phyloP scores from a whole-genome alignment of 2,329 filamentous ascomycete species.

The Neofusicoccum ribis region DNA sequence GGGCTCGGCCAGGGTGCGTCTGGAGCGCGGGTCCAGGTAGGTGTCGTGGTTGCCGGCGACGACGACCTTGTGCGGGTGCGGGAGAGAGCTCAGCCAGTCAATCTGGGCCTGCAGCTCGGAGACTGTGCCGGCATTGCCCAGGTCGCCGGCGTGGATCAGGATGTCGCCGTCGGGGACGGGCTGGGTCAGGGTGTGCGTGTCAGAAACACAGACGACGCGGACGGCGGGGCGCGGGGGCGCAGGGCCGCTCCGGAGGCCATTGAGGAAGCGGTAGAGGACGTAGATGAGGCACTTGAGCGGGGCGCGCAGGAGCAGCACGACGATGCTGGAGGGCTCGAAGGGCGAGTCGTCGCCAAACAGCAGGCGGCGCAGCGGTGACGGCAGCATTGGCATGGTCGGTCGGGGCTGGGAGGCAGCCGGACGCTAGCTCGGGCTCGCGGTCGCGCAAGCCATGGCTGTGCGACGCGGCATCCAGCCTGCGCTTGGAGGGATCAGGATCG shows the following conservation, averaged over 20 bases:
- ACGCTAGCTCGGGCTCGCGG: not conserved
- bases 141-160: constrained; percentile 86
- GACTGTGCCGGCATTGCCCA: constrained; percentile 71
- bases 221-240: constrained; percentile 61
- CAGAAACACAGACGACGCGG: constrained; percentile 82
- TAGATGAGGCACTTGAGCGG: constrained; percentile 40
- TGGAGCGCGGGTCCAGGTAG: constrained; percentile 71
- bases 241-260: constrained; percentile 67
- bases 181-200: constrained; percentile 71
- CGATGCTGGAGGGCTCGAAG: constrained; percentile 14
- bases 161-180: constrained; percentile 77
- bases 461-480: not conserved
- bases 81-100: constrained; percentile 74
- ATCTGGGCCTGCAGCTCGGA: constrained; percentile 78
- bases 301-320: constrained; percentile 6
- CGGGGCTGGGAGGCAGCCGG: not conserved
- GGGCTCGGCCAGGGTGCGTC: constrained; percentile 49
- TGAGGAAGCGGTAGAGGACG: constrained; percentile 63
- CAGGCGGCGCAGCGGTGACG: constrained; percentile 4
- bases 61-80: constrained; percentile 77
- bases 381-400: not conserved
- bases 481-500: not conserved
- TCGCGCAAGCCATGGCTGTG: not conserved
- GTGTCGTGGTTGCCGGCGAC: constrained; percentile 89
- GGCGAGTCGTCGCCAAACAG: constrained; percentile 14